These are phyloP conservation scores for Hyphopichia pseudoburtonii DNA, from an alignment of 1,139 yeast genomes.

Conservation along the genomic window DNA sequence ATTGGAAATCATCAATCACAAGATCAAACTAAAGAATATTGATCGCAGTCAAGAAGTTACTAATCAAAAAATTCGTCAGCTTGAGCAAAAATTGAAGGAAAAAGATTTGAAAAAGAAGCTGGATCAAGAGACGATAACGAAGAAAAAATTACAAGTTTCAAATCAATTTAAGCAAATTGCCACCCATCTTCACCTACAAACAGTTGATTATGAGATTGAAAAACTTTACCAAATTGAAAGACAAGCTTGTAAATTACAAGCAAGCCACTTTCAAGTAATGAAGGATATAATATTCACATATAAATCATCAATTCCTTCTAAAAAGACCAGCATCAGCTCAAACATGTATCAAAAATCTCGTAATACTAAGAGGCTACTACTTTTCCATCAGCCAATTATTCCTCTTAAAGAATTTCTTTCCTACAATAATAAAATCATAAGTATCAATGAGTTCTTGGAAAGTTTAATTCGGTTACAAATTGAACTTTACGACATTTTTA, in stretches of 20 bases:
- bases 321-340: background rate
- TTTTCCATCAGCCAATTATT: slow-evolving; percentile 31
- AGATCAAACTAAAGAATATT: slow-evolving; percentile 23
- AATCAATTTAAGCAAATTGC: slow-evolving; percentile 8
- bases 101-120: slow-evolving; percentile 7
- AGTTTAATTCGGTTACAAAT: slow-evolving; percentile 36
- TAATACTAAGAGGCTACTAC: slow-evolving; percentile 9
- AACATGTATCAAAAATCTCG: background rate
- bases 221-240: slow-evolving; percentile 28
- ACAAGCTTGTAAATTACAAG: slow-evolving; percentile 29
- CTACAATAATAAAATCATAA: slow-evolving; percentile 25
- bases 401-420: slow-evolving; percentile 28
- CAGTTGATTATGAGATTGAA: slow-evolving; percentile 17
- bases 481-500: slow-evolving; percentile 26
- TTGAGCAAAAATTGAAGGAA: slow-evolving; percentile 11
- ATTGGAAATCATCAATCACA: slow-evolving; percentile 31
- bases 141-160: slow-evolving; percentile 6
- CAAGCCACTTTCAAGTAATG: slow-evolving; percentile 23
- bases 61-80: slow-evolving; percentile 14
- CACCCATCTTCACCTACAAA: slow-evolving; percentile 11
- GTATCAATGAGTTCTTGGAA: slow-evolving; percentile 42
- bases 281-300: slow-evolving; percentile 24
- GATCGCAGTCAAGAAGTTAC: slow-evolving; percentile 17
- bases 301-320: slow-evolving; percentile 6
- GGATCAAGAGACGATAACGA: slow-evolving; percentile 10